Evolutionary conservation across 2,329 filamentous ascomycete species (phyloP).

Genomic region (Zymoseptoria crescenta): DNA sequence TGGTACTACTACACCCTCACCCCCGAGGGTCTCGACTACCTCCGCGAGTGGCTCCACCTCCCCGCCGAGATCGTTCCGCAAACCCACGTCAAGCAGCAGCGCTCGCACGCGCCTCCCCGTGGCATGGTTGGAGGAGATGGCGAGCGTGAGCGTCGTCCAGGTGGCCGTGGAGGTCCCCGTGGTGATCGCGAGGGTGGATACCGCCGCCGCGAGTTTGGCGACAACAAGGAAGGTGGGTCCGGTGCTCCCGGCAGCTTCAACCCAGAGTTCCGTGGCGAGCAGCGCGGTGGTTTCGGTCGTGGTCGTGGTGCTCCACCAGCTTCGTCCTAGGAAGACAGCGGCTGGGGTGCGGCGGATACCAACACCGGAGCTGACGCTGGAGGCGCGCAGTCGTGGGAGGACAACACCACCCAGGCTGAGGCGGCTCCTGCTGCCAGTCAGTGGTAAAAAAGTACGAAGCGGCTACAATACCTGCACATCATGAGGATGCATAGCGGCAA

Average conservation of each 20-base stretch:
- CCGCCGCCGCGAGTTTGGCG: conserved; percentile 46
- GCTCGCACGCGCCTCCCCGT: conserved; percentile 93
- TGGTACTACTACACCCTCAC: conserved; percentile 99
- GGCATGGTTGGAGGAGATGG: conserved; percentile 83
- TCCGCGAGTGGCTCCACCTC: conserved; percentile 99
- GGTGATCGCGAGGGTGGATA: conserved; percentile 64
- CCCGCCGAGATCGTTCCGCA: conserved; percentile 98
- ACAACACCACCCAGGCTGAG: conserved; percentile 3
- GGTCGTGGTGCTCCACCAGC: conserved; percentile 65
- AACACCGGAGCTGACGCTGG: background rate
- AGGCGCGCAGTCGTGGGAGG: conserved; percentile 1
- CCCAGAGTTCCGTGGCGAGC: conserved; percentile 58
- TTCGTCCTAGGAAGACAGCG: conserved; percentile 32
- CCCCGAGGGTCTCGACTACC: conserved; percentile 99
- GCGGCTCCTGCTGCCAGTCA: background rate
- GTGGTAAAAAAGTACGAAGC: background rate
- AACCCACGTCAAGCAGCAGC: conserved; percentile 99
- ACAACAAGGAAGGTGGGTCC: conserved; percentile 64
- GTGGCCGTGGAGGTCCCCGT: conserved; percentile 69
- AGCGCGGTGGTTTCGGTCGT: conserved; percentile 61
- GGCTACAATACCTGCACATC: background rate
- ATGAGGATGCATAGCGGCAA: background rate
- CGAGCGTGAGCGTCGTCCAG: conserved; percentile 70
- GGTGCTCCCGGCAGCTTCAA: conserved; percentile 78
- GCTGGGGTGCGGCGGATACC: conserved; percentile 8